phyloP scores from a whole-genome alignment of 2,329 filamentous ascomycete species.

The Phoma sp. region DNA sequence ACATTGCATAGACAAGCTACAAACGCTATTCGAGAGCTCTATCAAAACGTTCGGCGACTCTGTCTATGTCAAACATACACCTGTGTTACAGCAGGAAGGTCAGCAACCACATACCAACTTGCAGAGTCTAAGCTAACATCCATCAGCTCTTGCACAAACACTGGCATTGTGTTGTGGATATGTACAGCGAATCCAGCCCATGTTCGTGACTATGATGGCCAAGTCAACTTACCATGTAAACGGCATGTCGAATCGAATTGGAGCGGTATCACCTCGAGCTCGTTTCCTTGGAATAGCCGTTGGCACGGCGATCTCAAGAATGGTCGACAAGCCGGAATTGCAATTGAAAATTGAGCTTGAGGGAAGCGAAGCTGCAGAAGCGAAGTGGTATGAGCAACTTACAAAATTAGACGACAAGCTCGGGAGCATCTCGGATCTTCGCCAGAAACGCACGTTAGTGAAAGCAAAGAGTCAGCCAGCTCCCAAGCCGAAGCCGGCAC shows the following conservation, averaged over 20 bases:
- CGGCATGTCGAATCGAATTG: slow-evolving; percentile 83
- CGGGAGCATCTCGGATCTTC: slow-evolving; percentile 52
- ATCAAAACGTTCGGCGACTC: slow-evolving; percentile 81
- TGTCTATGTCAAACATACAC: slow-evolving; percentile 83
- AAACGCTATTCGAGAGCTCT: slow-evolving; percentile 68
- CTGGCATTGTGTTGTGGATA: slow-evolving; percentile 80
- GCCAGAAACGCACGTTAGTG: background rate
- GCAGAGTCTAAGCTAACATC: slow-evolving; percentile 24
- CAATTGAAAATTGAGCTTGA: slow-evolving; percentile 84
- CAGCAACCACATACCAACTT: slow-evolving; percentile 9
- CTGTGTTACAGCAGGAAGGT: slow-evolving; percentile 90
- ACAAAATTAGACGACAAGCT: slow-evolving; percentile 66
- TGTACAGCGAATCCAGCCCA: slow-evolving; percentile 68
- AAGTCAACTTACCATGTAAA: slow-evolving; percentile 77
- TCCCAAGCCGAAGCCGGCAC: slow-evolving; percentile 17
- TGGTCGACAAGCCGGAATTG: slow-evolving; percentile 71
- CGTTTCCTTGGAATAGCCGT: slow-evolving; percentile 89
- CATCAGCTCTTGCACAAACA: slow-evolving; percentile 77
- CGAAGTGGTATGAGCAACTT: slow-evolving; percentile 75
- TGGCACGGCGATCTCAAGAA: slow-evolving; percentile 71
- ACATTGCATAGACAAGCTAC: slow-evolving; percentile 53
- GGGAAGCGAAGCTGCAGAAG: slow-evolving; percentile 75
- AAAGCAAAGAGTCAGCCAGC: background rate
- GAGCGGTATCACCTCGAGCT: slow-evolving; percentile 74
- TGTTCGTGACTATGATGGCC: slow-evolving; percentile 71